Evolutionary conservation across 257 asterid species (phyloP).

Genomic region (Solanum megistacrolobum): DNA sequence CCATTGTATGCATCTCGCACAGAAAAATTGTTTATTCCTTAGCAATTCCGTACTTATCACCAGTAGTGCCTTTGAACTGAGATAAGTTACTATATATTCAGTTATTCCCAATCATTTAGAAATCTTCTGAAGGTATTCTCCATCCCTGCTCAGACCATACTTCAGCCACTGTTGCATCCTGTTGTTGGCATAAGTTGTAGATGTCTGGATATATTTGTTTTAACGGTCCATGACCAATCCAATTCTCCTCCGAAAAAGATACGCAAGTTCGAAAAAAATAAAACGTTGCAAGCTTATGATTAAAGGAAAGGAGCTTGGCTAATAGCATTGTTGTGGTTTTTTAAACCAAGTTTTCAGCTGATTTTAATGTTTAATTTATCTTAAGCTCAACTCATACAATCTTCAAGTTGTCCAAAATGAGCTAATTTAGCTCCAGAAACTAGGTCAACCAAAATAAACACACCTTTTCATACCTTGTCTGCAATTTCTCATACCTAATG

Average conservation of each 20-base stretch:
- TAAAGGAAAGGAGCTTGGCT: not conserved
- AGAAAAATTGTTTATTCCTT: not conserved
- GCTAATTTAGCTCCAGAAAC: not conserved
- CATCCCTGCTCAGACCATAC: not conserved
- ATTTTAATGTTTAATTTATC: not conserved
- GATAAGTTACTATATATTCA: not conserved
- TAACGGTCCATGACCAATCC: not conserved
- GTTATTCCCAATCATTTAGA: not conserved
- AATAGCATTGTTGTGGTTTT: not conserved
- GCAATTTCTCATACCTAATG: not conserved
- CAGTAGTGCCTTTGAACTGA: not conserved
- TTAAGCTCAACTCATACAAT: not conserved
- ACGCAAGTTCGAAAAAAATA: not conserved
- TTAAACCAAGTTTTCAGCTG: not conserved
- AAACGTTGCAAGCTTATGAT: not conserved
- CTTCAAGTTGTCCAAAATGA: not conserved
- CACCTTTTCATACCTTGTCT: not conserved
- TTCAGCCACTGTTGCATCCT: not conserved
- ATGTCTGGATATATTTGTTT: not conserved
- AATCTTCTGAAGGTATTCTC: not conserved
- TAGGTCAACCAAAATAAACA: not conserved
- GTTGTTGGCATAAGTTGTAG: not conserved
- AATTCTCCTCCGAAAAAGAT: not conserved
- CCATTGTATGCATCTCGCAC: not conserved
- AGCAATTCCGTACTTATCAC: not conserved